Percentiles rank a stretch among this genome's conserved stretches.
Evolutionary conservation across 306 rosid genomes (phyloP).

Genomic region (Leucaena leucocephala): DNA sequence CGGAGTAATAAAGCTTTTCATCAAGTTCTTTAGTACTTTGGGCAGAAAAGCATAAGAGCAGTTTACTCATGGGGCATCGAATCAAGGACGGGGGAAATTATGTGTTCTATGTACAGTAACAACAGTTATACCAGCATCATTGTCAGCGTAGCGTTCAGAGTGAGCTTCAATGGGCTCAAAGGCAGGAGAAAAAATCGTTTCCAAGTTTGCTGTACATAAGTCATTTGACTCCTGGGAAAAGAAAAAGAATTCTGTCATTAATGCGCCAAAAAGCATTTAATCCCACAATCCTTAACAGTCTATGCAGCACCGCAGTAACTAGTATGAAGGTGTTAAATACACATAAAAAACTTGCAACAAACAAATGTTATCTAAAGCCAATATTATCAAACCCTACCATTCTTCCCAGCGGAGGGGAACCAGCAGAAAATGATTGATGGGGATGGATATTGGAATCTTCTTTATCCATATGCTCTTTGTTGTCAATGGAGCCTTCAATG

Average conservation of each 20-base stretch:
- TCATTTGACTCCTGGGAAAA: conserved; percentile 48
- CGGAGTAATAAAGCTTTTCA: not conserved
- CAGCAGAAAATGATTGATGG: conserved; percentile 50
- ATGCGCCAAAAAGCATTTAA: not conserved
- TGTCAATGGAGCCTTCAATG: conserved; percentile 45
- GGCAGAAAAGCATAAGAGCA: conserved; percentile 17
- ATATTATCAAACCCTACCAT: conserved; percentile 51
- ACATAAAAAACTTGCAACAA: conserved; percentile 11
- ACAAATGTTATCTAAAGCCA: conserved; percentile 21
- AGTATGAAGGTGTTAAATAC: conserved; percentile 25
- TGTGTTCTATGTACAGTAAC: not conserved
- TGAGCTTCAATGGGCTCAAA: conserved; percentile 48
- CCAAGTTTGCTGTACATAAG: conserved; percentile 46
- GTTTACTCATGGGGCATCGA: not conserved
- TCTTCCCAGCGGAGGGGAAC: conserved; percentile 48
- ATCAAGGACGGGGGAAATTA: not conserved
- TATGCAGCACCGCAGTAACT: not conserved
- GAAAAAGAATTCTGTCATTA: not conserved
- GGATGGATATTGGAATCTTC: conserved; percentile 48
- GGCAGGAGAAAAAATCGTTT: conserved; percentile 71
- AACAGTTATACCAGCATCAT: conserved; percentile 47
- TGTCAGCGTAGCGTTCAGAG: conserved; percentile 39
- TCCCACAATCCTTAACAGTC: not conserved
- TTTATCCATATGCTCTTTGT: conserved; percentile 44
- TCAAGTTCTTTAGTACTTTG: not conserved